Evolutionary conservation across 2,329 filamentous ascomycete species (phyloP), one percentile per base, ranked within the genome.

Genomic region (Hypoxylon sp.): DNA sequence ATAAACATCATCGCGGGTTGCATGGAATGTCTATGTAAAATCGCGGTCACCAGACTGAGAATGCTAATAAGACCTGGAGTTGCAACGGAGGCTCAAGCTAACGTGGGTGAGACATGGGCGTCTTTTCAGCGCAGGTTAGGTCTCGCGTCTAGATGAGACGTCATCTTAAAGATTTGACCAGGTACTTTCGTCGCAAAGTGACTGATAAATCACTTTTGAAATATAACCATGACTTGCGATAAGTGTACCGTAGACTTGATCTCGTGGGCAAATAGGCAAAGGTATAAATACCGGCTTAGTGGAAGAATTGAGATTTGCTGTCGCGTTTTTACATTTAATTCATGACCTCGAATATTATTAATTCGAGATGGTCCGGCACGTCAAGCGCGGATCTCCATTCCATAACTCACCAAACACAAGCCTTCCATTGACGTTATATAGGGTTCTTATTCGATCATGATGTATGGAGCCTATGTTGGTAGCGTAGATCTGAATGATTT

Each of bases 21-120:
- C 11, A 29, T 67, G 46, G 63, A 73, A 76, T 76, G 64, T 62
- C 70, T 71, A 59, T 60, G 42, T 48, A 46, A 68, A 73, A 59
- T 74, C 72, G 75, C 59, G 66, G 63, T 22, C 60, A 53, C 63
- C 31, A 6, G 22, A 26, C 24, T 5, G 69, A 72, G 74, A 77
- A 77, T 77, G 74, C 50, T 74, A 71, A 75, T 73, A 69, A 75
- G 69, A 73, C 66, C 63, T 64, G 17, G 44, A 70, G 53, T 73
- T 63, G 63, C 67, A 67, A 52, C 33, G 39, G 66, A 60, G 37
- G 55, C 52, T 59, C 54, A 65, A 67, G 64, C 59, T 50, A 47
- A 54, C 52, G 54, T 22, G 65, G 47, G 54, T 76, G 71, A 77
- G 74, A 77, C 75, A 77, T 60, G 39, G 55, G 22, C 57, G 35